Percentiles rank a stretch among this genome's conserved stretches.
These are phyloP conservation scores for Penicillium sp. DNA, from an alignment of 2,329 filamentous ascomycete genomes.

Conservation along the genomic window DNA sequence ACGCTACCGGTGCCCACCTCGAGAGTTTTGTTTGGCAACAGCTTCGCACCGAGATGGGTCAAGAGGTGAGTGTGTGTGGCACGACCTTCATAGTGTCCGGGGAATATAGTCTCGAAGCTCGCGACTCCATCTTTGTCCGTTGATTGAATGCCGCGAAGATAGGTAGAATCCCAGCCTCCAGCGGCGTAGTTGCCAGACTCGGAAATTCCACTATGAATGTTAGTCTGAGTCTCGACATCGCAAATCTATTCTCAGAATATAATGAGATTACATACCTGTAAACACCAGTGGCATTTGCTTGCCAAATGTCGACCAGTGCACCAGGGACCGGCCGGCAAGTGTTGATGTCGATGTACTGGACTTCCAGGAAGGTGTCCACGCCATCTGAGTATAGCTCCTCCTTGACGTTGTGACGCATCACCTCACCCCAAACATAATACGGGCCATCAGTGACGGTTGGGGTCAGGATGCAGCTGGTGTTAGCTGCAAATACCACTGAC, in stretches of 20 bases:
- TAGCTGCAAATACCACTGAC: conserved; percentile 38
- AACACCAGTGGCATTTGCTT: conserved; percentile 48
- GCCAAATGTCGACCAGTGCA: conserved; percentile 47
- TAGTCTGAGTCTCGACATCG: neutral
- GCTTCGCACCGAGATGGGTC: conserved; percentile 39
- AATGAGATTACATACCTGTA: conserved; percentile 37
- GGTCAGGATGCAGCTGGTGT: conserved; percentile 45
- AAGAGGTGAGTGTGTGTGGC: conserved; percentile 52
- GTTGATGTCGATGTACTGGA: conserved; percentile 49
- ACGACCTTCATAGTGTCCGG: conserved; percentile 49
- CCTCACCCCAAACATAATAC: conserved; percentile 47
- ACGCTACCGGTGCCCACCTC: conserved; percentile 42
- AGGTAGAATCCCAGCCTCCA: conserved; percentile 41
- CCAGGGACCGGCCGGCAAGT: conserved; percentile 43
- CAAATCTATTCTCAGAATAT: conserved; percentile 19
- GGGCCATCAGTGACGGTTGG: conserved; percentile 47
- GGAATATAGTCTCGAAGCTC: conserved; percentile 49
- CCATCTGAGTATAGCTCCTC: conserved; percentile 40
- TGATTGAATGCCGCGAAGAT: conserved; percentile 49
- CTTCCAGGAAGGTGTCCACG: conserved; percentile 45
- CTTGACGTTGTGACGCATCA: conserved; percentile 42
- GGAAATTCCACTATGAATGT: conserved; percentile 25
- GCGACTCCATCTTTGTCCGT: conserved; percentile 50
- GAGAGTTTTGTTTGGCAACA: conserved; percentile 48
- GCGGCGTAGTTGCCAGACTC: conserved; percentile 29